Conservation (phyloP, 495 filamentous ascomycete genomes). For the Aspergillus kassunensis region DNA sequence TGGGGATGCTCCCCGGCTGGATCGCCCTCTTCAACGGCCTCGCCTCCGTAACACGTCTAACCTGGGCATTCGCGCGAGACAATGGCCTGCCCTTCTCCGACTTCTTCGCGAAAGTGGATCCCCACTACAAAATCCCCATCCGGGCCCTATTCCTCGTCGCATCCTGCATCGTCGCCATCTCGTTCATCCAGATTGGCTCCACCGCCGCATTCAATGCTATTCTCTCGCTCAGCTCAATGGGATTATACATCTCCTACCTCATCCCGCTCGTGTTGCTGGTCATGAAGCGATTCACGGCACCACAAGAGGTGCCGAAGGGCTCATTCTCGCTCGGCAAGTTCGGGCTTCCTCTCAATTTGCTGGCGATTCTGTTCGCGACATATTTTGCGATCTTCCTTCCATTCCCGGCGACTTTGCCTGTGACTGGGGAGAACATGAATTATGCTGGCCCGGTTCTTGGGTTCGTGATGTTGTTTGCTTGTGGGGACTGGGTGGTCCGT, state of each 20-base stretch:
- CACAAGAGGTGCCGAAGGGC: slow-evolving; percentile 19
- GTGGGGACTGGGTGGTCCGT: slow-evolving; percentile 37
- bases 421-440: slow-evolving; percentile 42
- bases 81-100: slow-evolving; percentile 53
- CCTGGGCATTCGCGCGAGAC: slow-evolving; percentile 60
- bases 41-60: slow-evolving; percentile 50
- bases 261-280: slow-evolving; percentile 43
- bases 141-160: slow-evolving; percentile 42
- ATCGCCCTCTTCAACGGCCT: slow-evolving; percentile 45
- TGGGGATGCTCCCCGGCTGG: background rate
- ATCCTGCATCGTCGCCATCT: slow-evolving; percentile 32
- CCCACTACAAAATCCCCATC: slow-evolving; percentile 42
- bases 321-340: slow-evolving; percentile 21
- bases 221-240: slow-evolving; percentile 44
- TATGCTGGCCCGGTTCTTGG: slow-evolving; percentile 42
- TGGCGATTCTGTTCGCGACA: slow-evolving; percentile 36
- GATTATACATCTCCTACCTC: slow-evolving; percentile 49
- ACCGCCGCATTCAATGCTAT: slow-evolving; percentile 48
- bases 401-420: slow-evolving; percentile 40
- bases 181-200: slow-evolving; percentile 50
- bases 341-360: slow-evolving; percentile 40
- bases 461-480: slow-evolving; percentile 34
- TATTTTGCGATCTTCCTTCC: slow-evolving; percentile 43
- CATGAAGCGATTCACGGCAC: slow-evolving; percentile 22
- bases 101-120: slow-evolving; percentile 43